These are phyloP conservation scores for Prunus mume DNA, from an alignment of 306 rosid genomes.

Conservation along the genomic window DNA sequence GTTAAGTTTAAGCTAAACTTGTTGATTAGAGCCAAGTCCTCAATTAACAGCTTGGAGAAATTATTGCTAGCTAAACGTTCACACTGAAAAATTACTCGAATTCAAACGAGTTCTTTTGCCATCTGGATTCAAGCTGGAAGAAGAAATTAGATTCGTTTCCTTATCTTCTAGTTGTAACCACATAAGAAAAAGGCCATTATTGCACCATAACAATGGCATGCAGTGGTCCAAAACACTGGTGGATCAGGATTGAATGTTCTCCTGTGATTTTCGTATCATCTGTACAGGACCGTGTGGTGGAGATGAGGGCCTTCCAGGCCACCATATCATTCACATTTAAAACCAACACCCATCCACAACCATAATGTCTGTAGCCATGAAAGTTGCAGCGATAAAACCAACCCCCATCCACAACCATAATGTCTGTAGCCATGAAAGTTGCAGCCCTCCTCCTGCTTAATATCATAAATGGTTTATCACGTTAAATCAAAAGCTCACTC, in stretches of 20 bases:
- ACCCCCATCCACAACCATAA: not conserved
- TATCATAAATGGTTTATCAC: not conserved
- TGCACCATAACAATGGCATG: conserved; percentile 10
- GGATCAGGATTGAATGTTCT: conserved; percentile 22
- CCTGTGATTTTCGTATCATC: not conserved
- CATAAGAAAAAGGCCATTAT: not conserved
- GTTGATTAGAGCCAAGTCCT: too few species aligned
- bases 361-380: not conserved
- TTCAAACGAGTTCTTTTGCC: too few species aligned
- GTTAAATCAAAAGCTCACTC: not conserved
- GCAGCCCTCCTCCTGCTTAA: not conserved
- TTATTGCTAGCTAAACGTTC: too few species aligned
- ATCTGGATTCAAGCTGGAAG: not conserved
- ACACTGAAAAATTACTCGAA: too few species aligned
- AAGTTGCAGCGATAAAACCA: not conserved
- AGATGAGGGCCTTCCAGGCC: not conserved
- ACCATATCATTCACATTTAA: conserved; percentile 8
- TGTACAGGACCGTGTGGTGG: not conserved
- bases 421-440: not conserved
- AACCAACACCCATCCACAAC: not conserved
- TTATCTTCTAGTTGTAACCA: not conserved
- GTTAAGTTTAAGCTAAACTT: too few species aligned
- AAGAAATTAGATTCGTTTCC: not conserved
- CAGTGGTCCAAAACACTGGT: conserved; percentile 13
- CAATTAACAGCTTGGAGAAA: too few species aligned